Percentiles rank a stretch among this genome's conserved stretches.
Conservation (phyloP, 148 eudicot species). For the Pharnaceum exiguum region DNA sequence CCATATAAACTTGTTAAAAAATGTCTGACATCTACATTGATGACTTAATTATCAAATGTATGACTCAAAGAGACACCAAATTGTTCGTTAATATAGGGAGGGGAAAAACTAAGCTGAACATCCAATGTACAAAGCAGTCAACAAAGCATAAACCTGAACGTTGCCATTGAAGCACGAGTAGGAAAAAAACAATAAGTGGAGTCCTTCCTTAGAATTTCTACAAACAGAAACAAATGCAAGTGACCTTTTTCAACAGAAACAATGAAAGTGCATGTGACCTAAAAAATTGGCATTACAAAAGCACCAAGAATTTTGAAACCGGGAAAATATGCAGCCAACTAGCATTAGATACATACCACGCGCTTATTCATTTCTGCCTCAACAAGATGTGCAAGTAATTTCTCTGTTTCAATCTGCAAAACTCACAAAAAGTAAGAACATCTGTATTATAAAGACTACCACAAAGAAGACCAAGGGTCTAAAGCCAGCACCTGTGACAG, state of each 20-base stretch:
- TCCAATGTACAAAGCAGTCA: no score
- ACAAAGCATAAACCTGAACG: neutral
- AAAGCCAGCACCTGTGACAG: conserved; percentile 71
- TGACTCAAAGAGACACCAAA: no score
- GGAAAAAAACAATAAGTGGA: neutral
- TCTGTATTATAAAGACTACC: neutral
- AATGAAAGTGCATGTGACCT: no score
- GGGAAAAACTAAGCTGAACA: no score
- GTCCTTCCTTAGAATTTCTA: no score
- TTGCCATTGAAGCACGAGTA: neutral
- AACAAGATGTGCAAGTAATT: conserved; percentile 88
- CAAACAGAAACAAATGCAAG: no score
- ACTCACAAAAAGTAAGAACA: neutral
- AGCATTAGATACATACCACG: conserved; percentile 42
- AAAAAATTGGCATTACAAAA: neutral
- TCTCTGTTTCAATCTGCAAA: conserved; percentile 93
- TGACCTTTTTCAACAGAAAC: no score
- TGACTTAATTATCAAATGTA: no score
- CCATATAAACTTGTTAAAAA: no score
- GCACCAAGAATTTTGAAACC: neutral
- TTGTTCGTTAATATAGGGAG: no score
- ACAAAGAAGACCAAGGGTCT: neutral
- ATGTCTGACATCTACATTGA: no score
- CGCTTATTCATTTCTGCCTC: conserved; percentile 93
- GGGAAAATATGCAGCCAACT: neutral